Base-by-base conservation (phyloP, 495 filamentous ascomycete genomes). In the Pyrenula aspistea region DNA sequence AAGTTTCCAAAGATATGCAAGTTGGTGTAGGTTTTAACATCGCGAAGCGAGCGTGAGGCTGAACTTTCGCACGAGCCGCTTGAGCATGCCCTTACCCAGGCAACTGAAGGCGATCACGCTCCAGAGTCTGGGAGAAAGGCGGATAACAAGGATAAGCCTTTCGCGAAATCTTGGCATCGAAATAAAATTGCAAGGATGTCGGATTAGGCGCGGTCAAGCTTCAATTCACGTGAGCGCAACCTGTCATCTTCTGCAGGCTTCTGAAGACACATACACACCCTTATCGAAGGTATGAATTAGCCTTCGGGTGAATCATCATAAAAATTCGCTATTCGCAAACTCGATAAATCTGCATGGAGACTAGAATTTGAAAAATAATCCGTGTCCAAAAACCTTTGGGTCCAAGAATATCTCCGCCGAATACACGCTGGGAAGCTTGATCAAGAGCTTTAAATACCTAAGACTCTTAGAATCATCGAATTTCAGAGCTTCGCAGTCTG, bases 271-370 rank as follows among this genome's bases (percentile, higher is more conserved):
- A 12, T 25, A 12, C 22, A 4, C 22, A 2, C 25, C 11, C 20
- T 25, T 53, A 64, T 60, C 53, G 62, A 60, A 19, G 60, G 62
- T 11, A 60, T 62, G 20, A 24, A 52, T 12, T 31, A 49, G 8
- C 25, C 12, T 23, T 23, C 12, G 10, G 49, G 15, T 4, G 8
- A 8, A 42, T 42, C 15, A 42, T 8, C 4, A 42, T 42, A 8
- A 42, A 4, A 42, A 4, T 42, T 15, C 31, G 8, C 31, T 8
- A 42, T 42, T 42, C 31, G 4, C 15, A 42, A 15, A 42, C 4
- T 4, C 31, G 15, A 42, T 42, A 42, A 42, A 42, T 15, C 31
- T 8, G 31, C 8, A 42, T n/a, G n/a, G 31, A 42, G 15, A 8
- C 31, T 8, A 4, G 31, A 15, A 42, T 15, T 42, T 42, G 31